A percentile compares a stretch with the other conserved stretches of the same genome.
phyloP scores from a whole-genome alignment of 768 basidiomycete species.

The Trametes cinnabarina region DNA sequence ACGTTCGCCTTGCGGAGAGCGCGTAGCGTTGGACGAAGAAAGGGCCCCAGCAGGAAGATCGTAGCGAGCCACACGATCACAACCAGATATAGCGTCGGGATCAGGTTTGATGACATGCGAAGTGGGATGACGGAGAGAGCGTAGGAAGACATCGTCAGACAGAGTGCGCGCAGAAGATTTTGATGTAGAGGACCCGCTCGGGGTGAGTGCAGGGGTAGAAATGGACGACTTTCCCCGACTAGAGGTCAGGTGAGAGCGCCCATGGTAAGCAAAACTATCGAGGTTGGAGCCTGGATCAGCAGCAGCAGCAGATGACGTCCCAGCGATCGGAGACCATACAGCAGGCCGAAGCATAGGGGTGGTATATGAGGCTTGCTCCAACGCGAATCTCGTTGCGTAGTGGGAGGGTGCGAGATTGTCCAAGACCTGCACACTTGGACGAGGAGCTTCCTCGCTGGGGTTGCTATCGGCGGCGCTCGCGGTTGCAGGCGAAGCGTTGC shows the following conservation, averaged over 20 bases:
- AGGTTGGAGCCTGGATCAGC: not conserved
- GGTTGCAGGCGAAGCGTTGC: not conserved
- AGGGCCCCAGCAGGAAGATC: not conserved
- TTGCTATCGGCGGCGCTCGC: too few species aligned
- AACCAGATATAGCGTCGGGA: not conserved
- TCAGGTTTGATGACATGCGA: not conserved
- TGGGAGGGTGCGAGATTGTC: not conserved
- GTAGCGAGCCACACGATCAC: not conserved
- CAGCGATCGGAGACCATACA: constrained; percentile 6
- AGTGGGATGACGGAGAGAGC: not conserved
- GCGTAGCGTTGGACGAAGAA: not conserved
- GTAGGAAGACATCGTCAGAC: not conserved
- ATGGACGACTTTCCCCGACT: too few species aligned
- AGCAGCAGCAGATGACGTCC: not conserved
- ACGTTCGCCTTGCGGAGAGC: not conserved
- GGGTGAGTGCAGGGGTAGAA: not conserved
- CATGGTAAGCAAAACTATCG: not conserved
- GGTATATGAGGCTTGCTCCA: not conserved
- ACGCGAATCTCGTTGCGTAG: not conserved
- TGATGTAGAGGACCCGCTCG: constrained; percentile 4
- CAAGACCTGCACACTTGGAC: not conserved
- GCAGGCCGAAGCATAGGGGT: constrained; percentile 10
- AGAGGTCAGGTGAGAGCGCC: not conserved
- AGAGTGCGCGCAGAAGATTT: not conserved
- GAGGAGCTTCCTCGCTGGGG: too few species aligned